Base-by-base conservation (phyloP, 73 alveolate genomes). In the Paramecium sonneborni region DNA sequence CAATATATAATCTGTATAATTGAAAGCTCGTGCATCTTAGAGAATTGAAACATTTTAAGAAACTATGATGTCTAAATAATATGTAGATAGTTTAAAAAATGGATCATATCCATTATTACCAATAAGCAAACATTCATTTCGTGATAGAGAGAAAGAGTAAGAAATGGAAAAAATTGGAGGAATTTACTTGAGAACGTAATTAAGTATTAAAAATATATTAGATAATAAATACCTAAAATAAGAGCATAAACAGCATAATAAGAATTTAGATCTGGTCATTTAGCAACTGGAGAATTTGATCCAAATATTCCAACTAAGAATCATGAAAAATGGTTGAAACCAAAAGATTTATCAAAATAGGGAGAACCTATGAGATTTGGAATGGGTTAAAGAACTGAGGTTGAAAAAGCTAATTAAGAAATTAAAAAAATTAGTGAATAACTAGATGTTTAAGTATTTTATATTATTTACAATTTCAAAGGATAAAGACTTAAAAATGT, bases 351-450 rank as follows among this genome's bases (percentile, higher is more conserved):
- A 41, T 79, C 76, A 79, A 79, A 76, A 6, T 5, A 37, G 34
- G 30, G 69, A n/a, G 41, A 76, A 6, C 88, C 88, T 2, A 37
- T 76, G 69, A 34, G 88, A 37, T 76, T 76, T 76, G 88, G 88
- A 12, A 34, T 76, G 21, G 56, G 90, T 20, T 21, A 44, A 26
- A 39, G 76, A 79, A 44, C 72, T 79, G 74, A 43, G 26, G 74
- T 43, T 18, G 69, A 46, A 41, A 79, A 48, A 43, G 74, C 41
- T 2, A 39, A 79, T 18, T 10, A 79, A 24, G n/a, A 30, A 24
- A 3, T 79, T 20, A 41, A 21, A 24, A 15, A 76, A 5, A 26
- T 43, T 12, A 79, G 90, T 79, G 55, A 79, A 11, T 18, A 79
- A 32, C n/a, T 70, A 3, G 90, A 79, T 46, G 48, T 30, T 41